Conservation (phyloP, 2,329 filamentous ascomycete genomes). For the Aureobasidium melanogenum region DNA sequence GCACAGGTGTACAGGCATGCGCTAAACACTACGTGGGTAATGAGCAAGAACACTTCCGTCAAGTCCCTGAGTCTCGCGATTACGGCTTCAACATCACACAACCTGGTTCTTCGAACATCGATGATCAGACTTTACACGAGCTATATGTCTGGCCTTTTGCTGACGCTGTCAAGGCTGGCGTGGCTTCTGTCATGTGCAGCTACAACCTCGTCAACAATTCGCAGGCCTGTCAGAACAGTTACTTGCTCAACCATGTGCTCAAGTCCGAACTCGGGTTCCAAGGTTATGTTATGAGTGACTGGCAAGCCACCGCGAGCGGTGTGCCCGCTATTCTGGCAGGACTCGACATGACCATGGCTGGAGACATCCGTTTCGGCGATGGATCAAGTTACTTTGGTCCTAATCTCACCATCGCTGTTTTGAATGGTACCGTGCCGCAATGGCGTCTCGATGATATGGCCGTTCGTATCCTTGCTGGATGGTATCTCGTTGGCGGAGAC, state of each 20-base stretch:
- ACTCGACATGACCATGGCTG: slow-evolving; percentile 60
- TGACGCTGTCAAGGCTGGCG: slow-evolving; percentile 50
- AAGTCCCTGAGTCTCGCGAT: slow-evolving; percentile 23
- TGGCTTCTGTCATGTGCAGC: slow-evolving; percentile 48
- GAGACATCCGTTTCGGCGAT: slow-evolving; percentile 25
- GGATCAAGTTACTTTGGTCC: slow-evolving; percentile 19
- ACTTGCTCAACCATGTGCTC: slow-evolving; percentile 55
- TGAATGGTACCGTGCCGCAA: slow-evolving; percentile 23
- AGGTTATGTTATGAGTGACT: slow-evolving; percentile 60
- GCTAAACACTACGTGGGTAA: slow-evolving; percentile 51
- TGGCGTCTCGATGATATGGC: slow-evolving; percentile 35
- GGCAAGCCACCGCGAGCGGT: slow-evolving; percentile 55
- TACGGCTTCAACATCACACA: slow-evolving; percentile 38
- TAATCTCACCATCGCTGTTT: slow-evolving; percentile 20
- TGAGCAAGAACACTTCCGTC: slow-evolving; percentile 47
- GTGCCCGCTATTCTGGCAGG: slow-evolving; percentile 51
- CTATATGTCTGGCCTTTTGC: slow-evolving; percentile 57
- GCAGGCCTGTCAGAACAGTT: slow-evolving; percentile 53
- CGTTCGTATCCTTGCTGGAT: slow-evolving; percentile 36
- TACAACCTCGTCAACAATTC: slow-evolving; percentile 60
- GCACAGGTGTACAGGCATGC: slow-evolving; percentile 32
- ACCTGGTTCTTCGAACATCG: slow-evolving; percentile 52
- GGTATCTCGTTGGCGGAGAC: slow-evolving; percentile 43
- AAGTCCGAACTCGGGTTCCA: slow-evolving; percentile 65
- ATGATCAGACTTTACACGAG: slow-evolving; percentile 45